Evolutionary conservation across 176 grass and related monocot genomes (phyloP).

Genomic region (Oryza longistaminata): DNA sequence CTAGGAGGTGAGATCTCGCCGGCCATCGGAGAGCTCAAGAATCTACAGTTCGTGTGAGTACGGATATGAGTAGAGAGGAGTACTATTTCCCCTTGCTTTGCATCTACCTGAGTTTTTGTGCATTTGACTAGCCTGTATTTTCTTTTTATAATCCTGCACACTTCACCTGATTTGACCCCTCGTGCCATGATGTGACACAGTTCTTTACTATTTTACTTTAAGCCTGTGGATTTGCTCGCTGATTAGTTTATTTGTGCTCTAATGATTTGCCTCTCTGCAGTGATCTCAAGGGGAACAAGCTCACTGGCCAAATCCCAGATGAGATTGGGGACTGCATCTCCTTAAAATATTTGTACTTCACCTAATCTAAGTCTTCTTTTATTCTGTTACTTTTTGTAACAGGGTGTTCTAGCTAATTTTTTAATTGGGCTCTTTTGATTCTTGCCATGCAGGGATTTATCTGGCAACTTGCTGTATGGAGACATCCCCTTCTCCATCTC

Average conservation of each 20-base stretch:
- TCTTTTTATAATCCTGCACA: slow-evolving; percentile 37
- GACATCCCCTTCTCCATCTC: slow-evolving; percentile 98
- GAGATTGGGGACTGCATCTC: slow-evolving; percentile 91
- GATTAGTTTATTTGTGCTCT: slow-evolving; percentile 44
- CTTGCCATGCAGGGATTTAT: slow-evolving; percentile 76
- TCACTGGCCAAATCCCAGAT: slow-evolving; percentile 95
- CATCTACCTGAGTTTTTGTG: slow-evolving; percentile 42
- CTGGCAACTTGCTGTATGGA: slow-evolving; percentile 81
- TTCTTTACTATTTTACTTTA: slow-evolving; percentile 45
- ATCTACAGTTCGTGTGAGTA: slow-evolving; percentile 67
- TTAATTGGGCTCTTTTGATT: slow-evolving; percentile 14
- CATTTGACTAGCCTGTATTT: slow-evolving; percentile 25
- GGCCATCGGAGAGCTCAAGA: slow-evolving; percentile 73
- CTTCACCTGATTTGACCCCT: slow-evolving; percentile 42
- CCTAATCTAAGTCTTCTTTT: slow-evolving; percentile 44
- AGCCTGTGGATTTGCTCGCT: slow-evolving; percentile 29
- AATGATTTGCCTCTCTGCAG: slow-evolving; percentile 56
- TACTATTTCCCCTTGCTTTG: slow-evolving; percentile 19
- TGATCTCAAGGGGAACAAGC: slow-evolving; percentile 87
- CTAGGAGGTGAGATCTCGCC: slow-evolving; percentile 97
- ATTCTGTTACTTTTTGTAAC: slow-evolving; percentile 35
- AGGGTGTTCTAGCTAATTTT: slow-evolving; percentile 32
- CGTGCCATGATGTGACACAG: slow-evolving; percentile 40
- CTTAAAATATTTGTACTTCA: slow-evolving; percentile 79
- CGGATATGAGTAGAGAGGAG: not conserved